Evolutionary conservation across 2,329 filamentous ascomycete species (phyloP).

Genomic region (Epichloe uncinata): DNA sequence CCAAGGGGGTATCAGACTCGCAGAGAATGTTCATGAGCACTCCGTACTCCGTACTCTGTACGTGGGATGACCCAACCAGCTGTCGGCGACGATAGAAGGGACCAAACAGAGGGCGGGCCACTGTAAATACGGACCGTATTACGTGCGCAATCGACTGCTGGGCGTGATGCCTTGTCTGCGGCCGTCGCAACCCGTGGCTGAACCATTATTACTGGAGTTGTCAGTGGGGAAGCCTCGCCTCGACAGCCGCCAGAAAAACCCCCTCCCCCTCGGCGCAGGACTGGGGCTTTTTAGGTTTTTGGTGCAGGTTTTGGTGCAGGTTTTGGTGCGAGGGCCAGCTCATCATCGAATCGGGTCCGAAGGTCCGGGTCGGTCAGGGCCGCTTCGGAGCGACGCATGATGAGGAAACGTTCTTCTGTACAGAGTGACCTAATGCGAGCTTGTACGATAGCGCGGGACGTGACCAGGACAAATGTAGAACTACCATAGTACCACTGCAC

Average conservation of each 20-base stretch:
- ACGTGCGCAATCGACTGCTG: not conserved
- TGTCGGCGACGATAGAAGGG: no score
- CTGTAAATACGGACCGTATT: no score
- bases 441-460: not conserved
- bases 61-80: no score
- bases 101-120: no score
- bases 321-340: not conserved
- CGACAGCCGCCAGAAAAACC: no score
- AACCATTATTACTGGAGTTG: not conserved
- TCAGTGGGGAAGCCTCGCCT: not conserved
- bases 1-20: not conserved
- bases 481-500: not conserved
- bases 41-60: no score
- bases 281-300: not conserved
- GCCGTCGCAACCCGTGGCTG: conserved; percentile 5
- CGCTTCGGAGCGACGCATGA: not conserved
- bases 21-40: no score
- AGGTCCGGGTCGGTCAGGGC: not conserved
- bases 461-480: not conserved
- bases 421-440: not conserved
- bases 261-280: not conserved
- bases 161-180: conserved; percentile 4
- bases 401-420: not conserved
- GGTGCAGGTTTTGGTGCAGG: no score
- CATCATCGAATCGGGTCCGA: not conserved